Base-by-base conservation (phyloP, 805 yeast genomes). In the Metschnikowia picachoensis region DNA sequence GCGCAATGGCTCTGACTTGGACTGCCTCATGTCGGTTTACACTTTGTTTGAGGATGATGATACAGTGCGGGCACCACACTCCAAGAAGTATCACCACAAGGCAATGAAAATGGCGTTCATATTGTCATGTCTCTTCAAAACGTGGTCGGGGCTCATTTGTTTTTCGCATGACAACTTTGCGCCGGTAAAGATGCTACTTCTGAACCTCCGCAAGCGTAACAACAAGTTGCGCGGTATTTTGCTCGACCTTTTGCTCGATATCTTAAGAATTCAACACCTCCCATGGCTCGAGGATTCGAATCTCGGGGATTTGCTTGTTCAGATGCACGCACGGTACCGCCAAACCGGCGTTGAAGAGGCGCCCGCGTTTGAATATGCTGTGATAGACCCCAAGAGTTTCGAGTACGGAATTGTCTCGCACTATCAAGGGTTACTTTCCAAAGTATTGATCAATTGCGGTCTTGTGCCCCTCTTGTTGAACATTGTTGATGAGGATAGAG, bases 91-190 rank as follows among this genome's bases (percentile, higher is more conserved):
- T 30, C 43, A 53, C 39, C 39, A 51, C 33, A 79, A 74, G 52
- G 66, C 89, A 28, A 85, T 83, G 47, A 77, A 74, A 48, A 69
- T 80, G 12, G 79, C 90, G 0, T 73, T 77, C 36, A 70, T 88
- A 8, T 61, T 92, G 2, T 67, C 85, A 0, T 61, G 77, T 4
- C 66, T 87, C 20, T 64, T 92, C 40, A 85, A 87, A 50, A 74
- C 81, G 30, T 84, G 92, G 80, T 73, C 85, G 11, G 99, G 99
- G 0, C 58, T 90, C 10, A 74, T 83, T 49, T 78, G 84, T 13
- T 78, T 83, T 55, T 75, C 85, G 1, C 72, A 77, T 46, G 70
- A 82, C 52, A 66, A 80, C 48, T 83, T 79, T 50, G 67, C 69
- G 45, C 75, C 83, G 9, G 59, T 91, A 17, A 69, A 67, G 35